Conservation (phyloP, 495 filamentous ascomycete species). For the Polyplosphaeria fusca region DNA sequence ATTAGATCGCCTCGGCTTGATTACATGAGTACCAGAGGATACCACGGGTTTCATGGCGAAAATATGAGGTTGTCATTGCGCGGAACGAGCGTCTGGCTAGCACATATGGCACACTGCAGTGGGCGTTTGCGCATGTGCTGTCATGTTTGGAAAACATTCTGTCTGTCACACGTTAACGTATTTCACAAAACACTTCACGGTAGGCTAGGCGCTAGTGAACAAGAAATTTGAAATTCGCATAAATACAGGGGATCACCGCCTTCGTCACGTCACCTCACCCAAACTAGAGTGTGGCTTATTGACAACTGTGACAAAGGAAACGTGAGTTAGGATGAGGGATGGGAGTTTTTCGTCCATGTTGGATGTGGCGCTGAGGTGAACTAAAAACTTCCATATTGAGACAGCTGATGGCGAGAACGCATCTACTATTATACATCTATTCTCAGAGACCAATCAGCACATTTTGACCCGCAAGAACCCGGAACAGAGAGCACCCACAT, state of each 20-base stretch:
- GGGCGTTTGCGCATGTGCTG: neutral
- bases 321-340: conserved; percentile 10
- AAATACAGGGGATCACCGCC: conserved; percentile 21
- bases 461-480: conserved; percentile 28
- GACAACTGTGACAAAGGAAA: conserved; percentile 20
- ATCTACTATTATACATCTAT: conserved; percentile 38
- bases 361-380: conserved; percentile 1
- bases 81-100: neutral
- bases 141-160: neutral
- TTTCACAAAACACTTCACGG: neutral
- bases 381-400: conserved; percentile 34
- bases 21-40: neutral
- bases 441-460: conserved; percentile 33
- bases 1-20: neutral
- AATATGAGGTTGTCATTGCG: neutral
- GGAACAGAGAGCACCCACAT: conserved; percentile 32
- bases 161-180: neutral
- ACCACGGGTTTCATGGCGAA: neutral
- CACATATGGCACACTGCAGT: neutral
- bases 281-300: neutral
- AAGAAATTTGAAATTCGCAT: conserved; percentile 25
- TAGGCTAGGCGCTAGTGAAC: conserved; percentile 6
- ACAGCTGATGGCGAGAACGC: conserved; percentile 36
- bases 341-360: conserved; percentile 6
- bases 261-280: neutral